phyloP scores from a whole-genome alignment of 805 yeast species.

The Priceomyces medius region DNA sequence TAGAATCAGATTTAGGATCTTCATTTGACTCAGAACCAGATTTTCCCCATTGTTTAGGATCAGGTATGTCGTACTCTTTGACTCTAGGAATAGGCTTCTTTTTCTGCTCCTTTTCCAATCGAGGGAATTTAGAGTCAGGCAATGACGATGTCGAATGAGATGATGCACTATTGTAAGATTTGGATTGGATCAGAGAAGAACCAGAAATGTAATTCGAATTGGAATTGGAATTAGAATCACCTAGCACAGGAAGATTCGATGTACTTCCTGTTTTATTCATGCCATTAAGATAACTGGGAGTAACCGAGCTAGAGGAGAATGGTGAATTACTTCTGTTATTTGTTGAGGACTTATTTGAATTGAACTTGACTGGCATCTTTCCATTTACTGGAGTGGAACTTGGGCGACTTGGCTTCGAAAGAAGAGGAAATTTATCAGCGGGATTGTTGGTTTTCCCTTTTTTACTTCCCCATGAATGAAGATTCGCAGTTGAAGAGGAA shows the following conservation, averaged over 20 bases:
- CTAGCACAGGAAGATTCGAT: not conserved
- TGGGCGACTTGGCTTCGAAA: constrained; percentile 25
- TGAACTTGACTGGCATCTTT: constrained; percentile 17
- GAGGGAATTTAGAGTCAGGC: constrained; percentile 46
- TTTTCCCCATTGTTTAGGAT: constrained; percentile 22
- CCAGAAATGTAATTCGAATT: constrained; percentile 15
- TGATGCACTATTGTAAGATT: constrained; percentile 6
- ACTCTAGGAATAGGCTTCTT: constrained; percentile 55
- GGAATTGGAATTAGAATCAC: not conserved
- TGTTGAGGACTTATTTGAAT: not conserved
- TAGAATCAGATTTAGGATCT: constrained; percentile 6
- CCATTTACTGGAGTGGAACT: constrained; percentile 14
- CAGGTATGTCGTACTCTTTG: constrained; percentile 39
- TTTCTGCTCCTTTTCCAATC: constrained; percentile 40
- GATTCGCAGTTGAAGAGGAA: constrained; percentile 9
- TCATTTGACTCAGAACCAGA: constrained; percentile 3
- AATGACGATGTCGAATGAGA: constrained; percentile 24
- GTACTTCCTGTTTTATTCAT: not conserved
- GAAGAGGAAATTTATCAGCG: constrained; percentile 34
- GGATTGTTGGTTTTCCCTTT: constrained; percentile 9
- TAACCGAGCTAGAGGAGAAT: too few relatives aligned
- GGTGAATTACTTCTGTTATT: too few relatives aligned
- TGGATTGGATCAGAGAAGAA: constrained; percentile 19
- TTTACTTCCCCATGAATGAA: constrained; percentile 28
- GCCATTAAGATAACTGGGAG: constrained; percentile 3